Evolutionary conservation across 148 eudicot genomes (phyloP), one percentile per base, ranked within the genome.

Genomic region (Rhododendron simsii): DNA sequence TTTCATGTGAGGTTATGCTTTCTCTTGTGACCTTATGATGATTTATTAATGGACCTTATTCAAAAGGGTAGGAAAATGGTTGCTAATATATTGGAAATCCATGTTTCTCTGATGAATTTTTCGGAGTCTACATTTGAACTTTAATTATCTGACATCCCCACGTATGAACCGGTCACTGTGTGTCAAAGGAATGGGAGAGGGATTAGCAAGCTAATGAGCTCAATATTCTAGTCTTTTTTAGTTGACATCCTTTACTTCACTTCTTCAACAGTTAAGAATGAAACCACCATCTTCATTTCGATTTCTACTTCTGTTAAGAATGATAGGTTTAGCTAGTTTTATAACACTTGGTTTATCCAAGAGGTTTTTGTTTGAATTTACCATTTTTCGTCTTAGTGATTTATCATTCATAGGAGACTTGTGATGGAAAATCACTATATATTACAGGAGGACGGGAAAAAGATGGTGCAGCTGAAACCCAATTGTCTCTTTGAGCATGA

Each of bases 381-480:
- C 39, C 26, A 30, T 74, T 48, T 71, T 51, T 55, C 28, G 0
- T 30, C 28, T 39, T 37, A 18, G 33, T 14, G 18, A 20, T 23
- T 75, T 73, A 35, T 45, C 26, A 51, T 84, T 51, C n/a, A 1
- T 73, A 28, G 15, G 44, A 84, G 51, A 14, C 57, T 86, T 81
- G 44, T 53, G n/a, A 16, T 41, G 33, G 51, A 69, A 57, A 75
- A 63, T 11, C 50, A 86, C 67, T 30, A 21, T 69, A 33, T 86
- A 18, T 78, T 89, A 86, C 93, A 95, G 98, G 96, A 90, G 78
- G 98, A 95, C 83, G 97, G 95, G 80, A 87, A 89, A 65, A 97
- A 92, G 93, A 87, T 84, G 37, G 93, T 90, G 75, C 88, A 93
- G 79, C 87, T 94, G 69, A 89, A 89, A 86, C 85, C 92, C 63